Conservation (phyloP, 495 filamentous ascomycete species). For the Aspergillus funiculosus region DNA sequence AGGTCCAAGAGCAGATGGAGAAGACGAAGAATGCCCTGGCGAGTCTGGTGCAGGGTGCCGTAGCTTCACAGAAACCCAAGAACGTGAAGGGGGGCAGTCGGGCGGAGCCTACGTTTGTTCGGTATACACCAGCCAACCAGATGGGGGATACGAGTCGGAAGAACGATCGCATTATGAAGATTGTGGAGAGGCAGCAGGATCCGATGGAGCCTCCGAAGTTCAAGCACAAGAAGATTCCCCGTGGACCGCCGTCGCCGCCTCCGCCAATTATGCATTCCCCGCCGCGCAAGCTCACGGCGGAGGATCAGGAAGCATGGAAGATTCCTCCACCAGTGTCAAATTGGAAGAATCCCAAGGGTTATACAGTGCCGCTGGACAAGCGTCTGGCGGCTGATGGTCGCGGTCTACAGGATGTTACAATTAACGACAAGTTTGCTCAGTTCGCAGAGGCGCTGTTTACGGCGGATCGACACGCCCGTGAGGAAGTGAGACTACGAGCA, state of each 20-base stretch:
- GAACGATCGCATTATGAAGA: constrained; percentile 97
- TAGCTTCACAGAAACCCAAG: constrained; percentile 92
- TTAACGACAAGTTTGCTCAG: constrained; percentile 98
- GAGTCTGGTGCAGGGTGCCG: constrained; percentile 74
- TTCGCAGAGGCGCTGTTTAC: constrained; percentile 92
- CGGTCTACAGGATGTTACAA: constrained; percentile 87
- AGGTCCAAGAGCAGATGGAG: constrained; percentile 75
- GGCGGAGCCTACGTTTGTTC: constrained; percentile 86
- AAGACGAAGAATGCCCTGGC: constrained; percentile 82
- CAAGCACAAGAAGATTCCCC: constrained; percentile 96
- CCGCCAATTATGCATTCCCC: constrained; percentile 95
- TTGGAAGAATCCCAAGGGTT: constrained; percentile 99
- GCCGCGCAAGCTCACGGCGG: constrained; percentile 88
- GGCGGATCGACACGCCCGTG: constrained; percentile 88
- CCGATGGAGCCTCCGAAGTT: constrained; percentile 98
- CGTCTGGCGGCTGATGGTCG: constrained; percentile 93
- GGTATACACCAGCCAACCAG: constrained; percentile 93
- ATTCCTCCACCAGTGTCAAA: constrained; percentile 93
- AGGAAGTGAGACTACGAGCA: constrained; percentile 88
- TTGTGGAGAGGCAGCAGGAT: constrained; percentile 89
- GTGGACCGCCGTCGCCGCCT: constrained; percentile 87
- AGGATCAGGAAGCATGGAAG: constrained; percentile 95
- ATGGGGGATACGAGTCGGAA: constrained; percentile 88
- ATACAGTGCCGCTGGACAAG: constrained; percentile 94
- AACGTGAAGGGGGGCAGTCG: constrained; percentile 72